Evolutionary conservation across 139 green algal species (phyloP).

Genomic region (Chlorella sp.): DNA sequence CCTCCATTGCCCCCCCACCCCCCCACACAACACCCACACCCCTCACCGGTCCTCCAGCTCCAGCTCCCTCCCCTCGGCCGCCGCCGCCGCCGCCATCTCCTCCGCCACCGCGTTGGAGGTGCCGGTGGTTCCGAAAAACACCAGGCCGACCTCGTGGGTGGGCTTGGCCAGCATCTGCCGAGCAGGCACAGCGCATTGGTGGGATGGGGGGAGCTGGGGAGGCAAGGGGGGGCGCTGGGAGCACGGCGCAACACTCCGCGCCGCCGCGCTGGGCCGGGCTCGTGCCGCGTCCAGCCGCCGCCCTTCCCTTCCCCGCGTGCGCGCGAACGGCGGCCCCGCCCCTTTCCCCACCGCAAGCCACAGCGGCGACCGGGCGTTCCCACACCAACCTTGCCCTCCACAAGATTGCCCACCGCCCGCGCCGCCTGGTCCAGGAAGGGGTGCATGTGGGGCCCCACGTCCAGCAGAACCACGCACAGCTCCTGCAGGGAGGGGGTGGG

Average conservation of each 20-base stretch:
- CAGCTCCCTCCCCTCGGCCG: neutral
- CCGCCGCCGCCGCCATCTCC: neutral
- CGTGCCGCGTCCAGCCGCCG: neutral
- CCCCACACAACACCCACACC: neutral
- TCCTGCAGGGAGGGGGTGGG: conserved; percentile 25
- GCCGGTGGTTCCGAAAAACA: conserved; percentile 33
- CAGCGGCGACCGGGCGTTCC: too few relatives aligned
- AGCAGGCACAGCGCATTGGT: neutral
- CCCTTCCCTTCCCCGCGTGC: neutral
- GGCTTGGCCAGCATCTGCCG: conserved; percentile 40
- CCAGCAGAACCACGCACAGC: conserved; percentile 29
- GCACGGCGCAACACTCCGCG: neutral
- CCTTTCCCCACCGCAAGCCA: neutral
- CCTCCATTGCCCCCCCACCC: neutral
- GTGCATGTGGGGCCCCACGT: conserved; percentile 42
- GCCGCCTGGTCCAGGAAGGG: conserved; percentile 14
- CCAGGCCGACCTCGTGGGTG: conserved; percentile 25
- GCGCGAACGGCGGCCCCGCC: neutral
- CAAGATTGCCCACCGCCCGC: conserved; percentile 13
- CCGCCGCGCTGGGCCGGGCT: neutral
- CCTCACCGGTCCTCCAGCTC: neutral
- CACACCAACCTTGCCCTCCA: conserved; percentile 24
- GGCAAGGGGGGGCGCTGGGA: neutral
- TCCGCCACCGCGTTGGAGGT: neutral
- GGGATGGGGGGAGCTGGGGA: neutral